These are phyloP conservation scores for Strobilomyces confusus DNA, from an alignment of 768 basidiomycete species.

Conservation along the genomic window DNA sequence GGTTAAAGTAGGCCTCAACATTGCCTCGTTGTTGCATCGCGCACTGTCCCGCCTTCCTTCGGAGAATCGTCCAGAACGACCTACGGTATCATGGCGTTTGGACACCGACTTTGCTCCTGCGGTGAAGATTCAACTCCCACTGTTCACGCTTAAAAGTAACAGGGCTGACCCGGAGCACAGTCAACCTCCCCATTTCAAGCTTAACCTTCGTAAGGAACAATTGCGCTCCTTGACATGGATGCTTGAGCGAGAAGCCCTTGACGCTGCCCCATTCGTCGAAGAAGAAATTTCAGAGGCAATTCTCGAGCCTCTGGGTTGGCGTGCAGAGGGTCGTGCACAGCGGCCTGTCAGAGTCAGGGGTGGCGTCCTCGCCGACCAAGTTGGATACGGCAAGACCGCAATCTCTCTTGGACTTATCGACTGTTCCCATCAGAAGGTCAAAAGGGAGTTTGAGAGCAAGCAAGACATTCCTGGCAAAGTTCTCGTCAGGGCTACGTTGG, in stretches of 20 bases:
- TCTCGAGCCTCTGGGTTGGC: constrained; percentile 83
- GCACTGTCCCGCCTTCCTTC: constrained; percentile 77
- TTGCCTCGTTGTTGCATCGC: constrained; percentile 82
- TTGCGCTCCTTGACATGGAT: constrained; percentile 92
- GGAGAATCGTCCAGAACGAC: constrained; percentile 41
- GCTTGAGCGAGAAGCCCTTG: constrained; percentile 67
- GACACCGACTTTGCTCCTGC: constrained; percentile 72
- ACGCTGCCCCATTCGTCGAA: constrained; percentile 75
- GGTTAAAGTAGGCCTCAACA: constrained; percentile 84
- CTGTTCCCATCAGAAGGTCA: constrained; percentile 53
- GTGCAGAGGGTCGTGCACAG: constrained; percentile 88
- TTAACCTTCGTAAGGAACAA: constrained; percentile 77
- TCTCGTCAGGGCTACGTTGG: constrained; percentile 73
- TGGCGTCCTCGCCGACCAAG: constrained; percentile 92
- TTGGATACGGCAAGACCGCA: constrained; percentile 96
- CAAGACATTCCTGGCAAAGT: constrained; percentile 57
- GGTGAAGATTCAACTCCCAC: constrained; percentile 53
- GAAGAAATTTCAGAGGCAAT: constrained; percentile 93
- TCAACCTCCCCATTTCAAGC: constrained; percentile 77
- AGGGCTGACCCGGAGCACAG: constrained; percentile 60
- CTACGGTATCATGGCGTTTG: constrained; percentile 72
- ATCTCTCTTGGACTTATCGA: constrained; percentile 90
- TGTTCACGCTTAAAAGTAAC: constrained; percentile 75
- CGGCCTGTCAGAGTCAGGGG: constrained; percentile 73
- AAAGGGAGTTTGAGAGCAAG: constrained; percentile 53